Evolutionary conservation across 352 stramenopile species (phyloP).

Genomic region (Phytophthora cactorum): DNA sequence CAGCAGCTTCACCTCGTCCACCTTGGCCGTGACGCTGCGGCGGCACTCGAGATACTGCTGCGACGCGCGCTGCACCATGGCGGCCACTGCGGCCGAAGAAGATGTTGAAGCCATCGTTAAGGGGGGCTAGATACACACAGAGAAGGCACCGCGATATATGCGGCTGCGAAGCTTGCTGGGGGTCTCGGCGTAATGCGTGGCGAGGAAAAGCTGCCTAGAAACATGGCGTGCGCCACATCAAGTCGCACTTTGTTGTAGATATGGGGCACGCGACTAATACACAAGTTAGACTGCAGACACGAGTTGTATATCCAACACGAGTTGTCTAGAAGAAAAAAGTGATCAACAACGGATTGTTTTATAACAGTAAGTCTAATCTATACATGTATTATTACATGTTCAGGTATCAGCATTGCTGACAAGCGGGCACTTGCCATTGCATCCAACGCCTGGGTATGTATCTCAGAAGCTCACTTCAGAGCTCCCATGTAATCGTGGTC

Average conservation of each 20-base stretch:
- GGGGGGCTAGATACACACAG: slow-evolving; percentile 5
- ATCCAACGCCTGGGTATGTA: background rate
- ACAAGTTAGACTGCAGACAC: background rate
- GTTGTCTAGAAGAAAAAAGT: too few species aligned
- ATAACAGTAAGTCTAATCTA: too few species aligned
- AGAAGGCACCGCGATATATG: slow-evolving; percentile 19
- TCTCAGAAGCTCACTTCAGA: background rate
- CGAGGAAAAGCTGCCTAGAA: slow-evolving; percentile 13
- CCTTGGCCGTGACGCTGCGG: slow-evolving; percentile 78
- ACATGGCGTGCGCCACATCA: slow-evolving; percentile 13
- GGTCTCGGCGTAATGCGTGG: slow-evolving; percentile 34
- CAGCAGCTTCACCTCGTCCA: slow-evolving; percentile 78
- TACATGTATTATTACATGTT: background rate
- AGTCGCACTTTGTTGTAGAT: background rate
- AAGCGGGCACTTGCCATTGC: background rate
- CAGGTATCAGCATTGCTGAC: background rate
- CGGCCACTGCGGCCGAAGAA: slow-evolving; percentile 56
- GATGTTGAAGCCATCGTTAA: slow-evolving; percentile 55
- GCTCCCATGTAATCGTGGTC: slow-evolving; percentile 11
- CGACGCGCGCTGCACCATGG: slow-evolving; percentile 77
- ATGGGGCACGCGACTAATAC: background rate
- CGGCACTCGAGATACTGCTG: slow-evolving; percentile 86
- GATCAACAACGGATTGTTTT: too few species aligned
- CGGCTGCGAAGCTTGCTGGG: slow-evolving; percentile 16
- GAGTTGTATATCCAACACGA: too few species aligned